These are phyloP conservation scores for Blastocystis sp. DNA, from an alignment of 352 stramenopile species.

Conservation along the genomic window DNA sequence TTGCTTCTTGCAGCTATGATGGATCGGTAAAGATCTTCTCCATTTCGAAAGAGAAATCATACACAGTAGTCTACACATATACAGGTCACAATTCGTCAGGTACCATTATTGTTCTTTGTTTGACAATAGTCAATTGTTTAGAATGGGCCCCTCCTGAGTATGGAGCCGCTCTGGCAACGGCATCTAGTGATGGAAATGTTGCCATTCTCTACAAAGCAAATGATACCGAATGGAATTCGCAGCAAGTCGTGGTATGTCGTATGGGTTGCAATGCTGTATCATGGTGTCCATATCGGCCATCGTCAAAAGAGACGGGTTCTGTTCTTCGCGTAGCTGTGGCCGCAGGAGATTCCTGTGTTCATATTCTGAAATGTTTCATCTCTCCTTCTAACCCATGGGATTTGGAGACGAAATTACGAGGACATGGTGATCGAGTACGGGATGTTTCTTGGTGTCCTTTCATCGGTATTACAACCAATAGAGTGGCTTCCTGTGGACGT, in stretches of 20 bases:
- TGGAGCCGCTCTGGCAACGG: constrained; percentile 82
- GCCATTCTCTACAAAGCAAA: constrained; percentile 69
- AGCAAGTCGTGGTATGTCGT: constrained; percentile 73
- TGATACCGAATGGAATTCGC: constrained; percentile 80
- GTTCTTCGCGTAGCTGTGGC: constrained; percentile 80
- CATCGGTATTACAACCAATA: constrained; percentile 81
- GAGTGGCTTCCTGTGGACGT: constrained; percentile 78
- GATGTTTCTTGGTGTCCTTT: constrained; percentile 93
- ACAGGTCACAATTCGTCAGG: constrained; percentile 52
- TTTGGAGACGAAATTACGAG: constrained; percentile 63
- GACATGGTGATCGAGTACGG: constrained; percentile 79
- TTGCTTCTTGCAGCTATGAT: constrained; percentile 94
- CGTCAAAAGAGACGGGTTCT: constrained; percentile 65
- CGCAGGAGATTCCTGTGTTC: constrained; percentile 91
- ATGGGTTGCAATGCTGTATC: constrained; percentile 90
- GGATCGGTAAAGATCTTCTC: constrained; percentile 85
- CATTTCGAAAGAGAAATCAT: constrained; percentile 56
- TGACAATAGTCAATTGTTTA: constrained; percentile 81
- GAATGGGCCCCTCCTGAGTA: constrained; percentile 91
- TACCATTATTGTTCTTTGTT: background rate
- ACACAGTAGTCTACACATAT: constrained; percentile 47
- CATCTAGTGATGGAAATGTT: constrained; percentile 86
- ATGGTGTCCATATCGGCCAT: constrained; percentile 82
- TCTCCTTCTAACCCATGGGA: constrained; percentile 32
- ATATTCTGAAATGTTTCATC: constrained; percentile 78